Evolutionary conservation across 306 rosid species (phyloP).

Genomic region (Cicer judaicum): DNA sequence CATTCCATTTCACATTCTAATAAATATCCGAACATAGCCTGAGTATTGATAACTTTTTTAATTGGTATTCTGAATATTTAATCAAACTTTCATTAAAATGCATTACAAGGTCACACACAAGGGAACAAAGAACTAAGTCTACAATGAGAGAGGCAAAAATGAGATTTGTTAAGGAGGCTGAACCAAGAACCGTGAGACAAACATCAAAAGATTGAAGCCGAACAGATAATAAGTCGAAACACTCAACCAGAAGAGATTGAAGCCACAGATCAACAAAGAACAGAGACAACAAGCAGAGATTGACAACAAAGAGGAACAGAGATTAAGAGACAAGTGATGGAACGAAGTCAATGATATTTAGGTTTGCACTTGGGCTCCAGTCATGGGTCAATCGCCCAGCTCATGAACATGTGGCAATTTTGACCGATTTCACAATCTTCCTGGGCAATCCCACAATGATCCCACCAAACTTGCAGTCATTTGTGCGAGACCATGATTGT

Average conservation of each 20-base stretch:
- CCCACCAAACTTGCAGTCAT: background rate
- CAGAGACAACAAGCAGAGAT: background rate
- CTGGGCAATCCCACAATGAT: background rate
- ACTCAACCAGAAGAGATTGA: background rate
- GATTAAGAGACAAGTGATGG: background rate
- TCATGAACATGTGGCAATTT: background rate
- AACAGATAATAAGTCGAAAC: conserved; percentile 3
- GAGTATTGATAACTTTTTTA: background rate
- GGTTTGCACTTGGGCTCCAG: background rate
- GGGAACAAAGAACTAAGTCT: background rate
- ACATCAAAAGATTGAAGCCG: background rate
- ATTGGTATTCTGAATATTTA: background rate
- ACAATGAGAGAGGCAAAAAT: background rate
- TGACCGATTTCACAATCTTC: background rate
- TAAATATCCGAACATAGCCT: background rate
- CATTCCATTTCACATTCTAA: background rate
- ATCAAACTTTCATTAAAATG: background rate
- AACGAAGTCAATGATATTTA: background rate
- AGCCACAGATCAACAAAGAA: background rate
- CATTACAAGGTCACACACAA: background rate
- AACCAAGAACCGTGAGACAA: background rate
- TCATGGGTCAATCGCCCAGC: background rate
- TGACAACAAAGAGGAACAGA: background rate
- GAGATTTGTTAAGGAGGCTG: background rate
- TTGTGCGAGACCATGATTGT: background rate